phyloP scores from a whole-genome alignment of 1,284 basidiomycete genomes.

The Papiliotrema nemorosa region DNA sequence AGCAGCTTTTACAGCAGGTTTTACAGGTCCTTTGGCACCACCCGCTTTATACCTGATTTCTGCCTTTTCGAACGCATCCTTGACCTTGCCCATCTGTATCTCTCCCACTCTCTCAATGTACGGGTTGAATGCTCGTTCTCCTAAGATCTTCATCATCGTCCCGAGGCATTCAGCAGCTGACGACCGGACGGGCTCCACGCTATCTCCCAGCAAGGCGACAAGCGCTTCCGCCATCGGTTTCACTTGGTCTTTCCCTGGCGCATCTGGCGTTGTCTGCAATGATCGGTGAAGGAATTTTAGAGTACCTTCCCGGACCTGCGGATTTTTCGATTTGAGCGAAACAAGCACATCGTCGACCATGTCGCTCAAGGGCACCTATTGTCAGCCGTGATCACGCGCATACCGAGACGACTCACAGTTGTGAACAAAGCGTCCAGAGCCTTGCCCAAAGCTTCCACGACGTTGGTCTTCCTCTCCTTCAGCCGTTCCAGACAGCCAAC shows the following conservation, averaged over 20 bases:
- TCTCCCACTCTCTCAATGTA: conserved; percentile 84
- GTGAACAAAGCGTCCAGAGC: conserved; percentile 87
- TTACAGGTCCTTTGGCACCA: conserved; percentile 50
- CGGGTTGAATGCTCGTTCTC: conserved; percentile 85
- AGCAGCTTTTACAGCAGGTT: conserved; percentile 48
- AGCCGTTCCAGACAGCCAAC: conserved; percentile 80
- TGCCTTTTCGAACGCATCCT: conserved; percentile 86
- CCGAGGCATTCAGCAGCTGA: conserved; percentile 86
- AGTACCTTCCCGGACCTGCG: conserved; percentile 92
- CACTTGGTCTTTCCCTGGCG: conserved; percentile 68
- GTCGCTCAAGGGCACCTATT: conserved; percentile 72
- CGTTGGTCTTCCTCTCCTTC: conserved; percentile 89
- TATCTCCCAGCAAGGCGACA: conserved; percentile 75
- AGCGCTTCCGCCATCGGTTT: conserved; percentile 80
- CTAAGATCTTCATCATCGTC: conserved; percentile 94
- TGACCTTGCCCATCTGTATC: conserved; percentile 87
- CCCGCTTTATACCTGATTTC: conserved; percentile 78
- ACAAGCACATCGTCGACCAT: conserved; percentile 79
- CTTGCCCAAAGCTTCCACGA: conserved; percentile 81
- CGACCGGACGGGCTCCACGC: conserved; percentile 83
- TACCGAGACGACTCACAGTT: conserved; percentile 58
- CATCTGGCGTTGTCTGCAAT: conserved; percentile 62
- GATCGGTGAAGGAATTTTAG: conserved; percentile 83
- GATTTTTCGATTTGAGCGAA: conserved; percentile 85
- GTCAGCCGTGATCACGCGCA: conserved; percentile 10